phyloP scores from a whole-genome alignment of 176 grass and related monocot genomes.

The Guadua angustifolia region DNA sequence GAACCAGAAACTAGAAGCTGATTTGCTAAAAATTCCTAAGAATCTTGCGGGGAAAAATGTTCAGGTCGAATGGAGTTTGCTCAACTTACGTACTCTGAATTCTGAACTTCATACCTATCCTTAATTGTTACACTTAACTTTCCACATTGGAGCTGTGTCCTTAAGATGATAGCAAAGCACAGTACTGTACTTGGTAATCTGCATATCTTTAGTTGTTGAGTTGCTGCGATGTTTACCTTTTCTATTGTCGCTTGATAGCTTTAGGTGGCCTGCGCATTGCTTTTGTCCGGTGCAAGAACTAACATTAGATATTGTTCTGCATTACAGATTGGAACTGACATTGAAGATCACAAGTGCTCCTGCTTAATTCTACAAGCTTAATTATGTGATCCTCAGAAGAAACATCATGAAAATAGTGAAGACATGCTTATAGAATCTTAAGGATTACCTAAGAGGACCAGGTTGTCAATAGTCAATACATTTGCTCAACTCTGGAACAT shows the following conservation, averaged over 20 bases:
- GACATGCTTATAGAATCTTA: background rate
- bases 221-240: background rate
- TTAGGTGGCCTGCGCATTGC: constrained; percentile 55
- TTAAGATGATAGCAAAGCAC: background rate
- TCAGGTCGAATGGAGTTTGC: background rate
- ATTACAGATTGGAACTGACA: too few relatives aligned
- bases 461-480: background rate
- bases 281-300: constrained; percentile 48
- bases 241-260: background rate
- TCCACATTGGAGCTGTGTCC: background rate
- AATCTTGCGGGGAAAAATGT: background rate
- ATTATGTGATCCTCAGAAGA: background rate
- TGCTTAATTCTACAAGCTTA: too few relatives aligned
- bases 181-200: background rate
- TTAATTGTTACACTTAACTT: background rate
- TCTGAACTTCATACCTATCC: background rate
- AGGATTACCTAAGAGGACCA: background rate
- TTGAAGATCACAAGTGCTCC: too few relatives aligned
- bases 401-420: background rate
- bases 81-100: background rate
- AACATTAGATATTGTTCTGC: too few relatives aligned
- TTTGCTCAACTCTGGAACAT: background rate
- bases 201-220: background rate
- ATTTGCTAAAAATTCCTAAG: background rate
- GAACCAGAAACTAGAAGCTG: background rate